Base-by-base conservation (phyloP, 2,329 filamentous ascomycete genomes). In the Curvularia sp. region DNA sequence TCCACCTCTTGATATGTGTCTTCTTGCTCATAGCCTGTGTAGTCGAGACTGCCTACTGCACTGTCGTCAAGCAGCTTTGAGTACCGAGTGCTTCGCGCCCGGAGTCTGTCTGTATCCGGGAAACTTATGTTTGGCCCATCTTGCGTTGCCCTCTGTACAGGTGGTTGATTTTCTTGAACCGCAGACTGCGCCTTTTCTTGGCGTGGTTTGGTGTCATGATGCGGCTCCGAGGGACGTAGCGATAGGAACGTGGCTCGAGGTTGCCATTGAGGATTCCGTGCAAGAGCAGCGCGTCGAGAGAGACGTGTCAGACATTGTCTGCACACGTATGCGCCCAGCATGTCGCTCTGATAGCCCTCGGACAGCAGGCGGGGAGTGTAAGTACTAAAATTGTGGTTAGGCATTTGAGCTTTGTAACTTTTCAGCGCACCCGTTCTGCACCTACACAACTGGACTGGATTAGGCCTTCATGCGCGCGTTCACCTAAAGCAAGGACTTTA, bases 281-380 rank as follows among this genome's bases (percentile, higher is more conserved):
- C 38, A 25, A 46, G 46, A 6, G 43, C 36, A 38, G 51, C 45
- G 57, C 60, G 69, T 50, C 60, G 64, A 4, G 49, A 38, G 10
- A 76, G 62, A 9, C 66, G 68, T 28, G 54, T 49, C 47, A 72
- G 70, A 56, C 75, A 77, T 57, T 72, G 71, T 9, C 66, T 68
- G 55, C 75, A 77, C 23, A 77, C 59, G 57, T 76, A 73, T 5
- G 72, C 67, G 65, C 66, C 62, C 46, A 74, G 52, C 74, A 76
- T 77, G 21, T 19, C 30, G 47, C 60, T 53, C 55, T 47, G 21
- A 49, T 19, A 34, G 59, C 46, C 28, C 27, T 55, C 32, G 36
- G 30, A 7, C 21, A n/a, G 56, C 21, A 52, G 21, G 55, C 25
- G 53, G 27, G 34, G 32, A 21, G 10, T 51, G 53, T 19, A 47